Evolutionary conservation across 306 rosid genomes (phyloP), one percentile per base, ranked within the genome.

Genomic region (Dryas alaskensis): DNA sequence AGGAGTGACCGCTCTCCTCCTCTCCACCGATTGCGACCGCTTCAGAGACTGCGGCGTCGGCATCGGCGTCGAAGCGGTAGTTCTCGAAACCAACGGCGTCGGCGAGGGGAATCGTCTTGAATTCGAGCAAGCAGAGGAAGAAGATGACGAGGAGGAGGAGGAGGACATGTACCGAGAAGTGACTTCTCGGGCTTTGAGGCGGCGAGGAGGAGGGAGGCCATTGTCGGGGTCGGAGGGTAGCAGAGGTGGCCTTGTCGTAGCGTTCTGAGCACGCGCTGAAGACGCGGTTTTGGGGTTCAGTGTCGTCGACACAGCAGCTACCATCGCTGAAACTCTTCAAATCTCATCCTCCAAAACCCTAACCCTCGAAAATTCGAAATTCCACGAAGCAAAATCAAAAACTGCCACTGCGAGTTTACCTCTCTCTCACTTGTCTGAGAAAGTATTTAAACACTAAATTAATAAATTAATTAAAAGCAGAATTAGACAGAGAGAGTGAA

Each of bases 151-250:
- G 16, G 84, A 82, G 4, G 88, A 83, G 7, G 92, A 85, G 48
- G 96, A 77, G 0, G 84, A 84, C 93, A 92, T 78, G 78, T 92
- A 89, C 5, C 97, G 97, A 71, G 98, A 92, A 69, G 90, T 92
- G 51, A 92, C 87, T 55, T 87, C 90, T 70, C 89, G 84, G 7
- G 92, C 53, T 83, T 91, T 91, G 16, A 89, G 81, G 9, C 87
- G 85, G 66, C 91, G 89, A 70, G 76, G 50, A 10, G 82, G 80
- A 67, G 82, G 86, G 46, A 80, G 65, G 37, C 77, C 96, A 92
- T 91, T 91, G 86, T 84, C 96, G 58, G 91, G 76, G 59, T 92
- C 98, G 53, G 98, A 88, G 9, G 96, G 96, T 70, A 90, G 59
- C 45, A 92, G 83, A 14, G 96, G 98, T 39, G 88, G 88, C 50